These are phyloP conservation scores for Apiosordaria backusii DNA, from an alignment of 495 filamentous ascomycete genomes.

Conservation along the genomic window DNA sequence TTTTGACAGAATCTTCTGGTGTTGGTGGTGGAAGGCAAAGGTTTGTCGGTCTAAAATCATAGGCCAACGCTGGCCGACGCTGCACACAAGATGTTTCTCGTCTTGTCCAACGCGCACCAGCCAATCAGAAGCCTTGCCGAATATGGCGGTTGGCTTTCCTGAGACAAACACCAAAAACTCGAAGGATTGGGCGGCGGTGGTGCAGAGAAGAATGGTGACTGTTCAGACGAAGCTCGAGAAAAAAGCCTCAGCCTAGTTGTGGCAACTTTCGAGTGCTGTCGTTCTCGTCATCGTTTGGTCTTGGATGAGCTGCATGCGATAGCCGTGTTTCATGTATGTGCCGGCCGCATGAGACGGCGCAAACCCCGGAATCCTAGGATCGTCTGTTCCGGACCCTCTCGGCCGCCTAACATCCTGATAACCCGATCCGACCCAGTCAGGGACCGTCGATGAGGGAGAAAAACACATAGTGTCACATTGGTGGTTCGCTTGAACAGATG, in stretches of 20 bases:
- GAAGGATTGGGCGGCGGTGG: neutral
- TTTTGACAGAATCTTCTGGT: neutral
- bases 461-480: slow-evolving; percentile 5
- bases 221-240: neutral
- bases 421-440: neutral
- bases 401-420: neutral
- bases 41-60: neutral
- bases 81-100: slow-evolving; percentile 6
- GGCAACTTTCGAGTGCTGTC: neutral
- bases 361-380: neutral
- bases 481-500: neutral
- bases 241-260: neutral
- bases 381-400: neutral
- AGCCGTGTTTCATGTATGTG: slow-evolving; percentile 12
- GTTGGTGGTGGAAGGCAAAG: neutral
- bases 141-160: slow-evolving; percentile 17
- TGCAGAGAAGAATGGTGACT: neutral
- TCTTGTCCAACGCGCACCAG: neutral
- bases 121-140: slow-evolving; percentile 18
- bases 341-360: slow-evolving; percentile 1
- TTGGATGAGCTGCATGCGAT: slow-evolving; percentile 9
- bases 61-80: neutral
- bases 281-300: neutral
- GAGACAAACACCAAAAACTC: slow-evolving; percentile 17
- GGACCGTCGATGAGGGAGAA: neutral